These are phyloP conservation scores for Agrocybe chaxingu DNA, from an alignment of 768 basidiomycete species.

Conservation along the genomic window DNA sequence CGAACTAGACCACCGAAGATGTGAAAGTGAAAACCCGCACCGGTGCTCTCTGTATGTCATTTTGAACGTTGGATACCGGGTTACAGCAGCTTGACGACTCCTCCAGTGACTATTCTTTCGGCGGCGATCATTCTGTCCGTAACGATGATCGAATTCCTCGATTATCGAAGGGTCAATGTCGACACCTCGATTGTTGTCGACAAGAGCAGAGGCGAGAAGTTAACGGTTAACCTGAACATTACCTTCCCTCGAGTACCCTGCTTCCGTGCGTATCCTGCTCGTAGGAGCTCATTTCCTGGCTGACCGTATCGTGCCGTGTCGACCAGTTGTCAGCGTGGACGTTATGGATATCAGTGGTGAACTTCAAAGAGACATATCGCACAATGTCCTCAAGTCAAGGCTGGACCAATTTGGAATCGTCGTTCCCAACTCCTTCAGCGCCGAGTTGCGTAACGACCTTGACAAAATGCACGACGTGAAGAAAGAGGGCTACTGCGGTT, in stretches of 20 bases:
- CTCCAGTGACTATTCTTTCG: conserved; percentile 85
- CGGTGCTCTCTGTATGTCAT: conserved; percentile 76
- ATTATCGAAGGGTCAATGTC: conserved; percentile 83
- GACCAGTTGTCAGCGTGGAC: conserved; percentile 87
- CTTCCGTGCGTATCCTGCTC: conserved; percentile 66
- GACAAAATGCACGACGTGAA: conserved; percentile 71
- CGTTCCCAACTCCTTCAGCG: conserved; percentile 52
- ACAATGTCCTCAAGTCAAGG: conserved; percentile 84
- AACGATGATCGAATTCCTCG: conserved; percentile 91
- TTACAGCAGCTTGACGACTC: conserved; percentile 3
- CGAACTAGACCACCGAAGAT: conserved; percentile 89
- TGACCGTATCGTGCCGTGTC: background rate
- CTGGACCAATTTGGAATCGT: conserved; percentile 55
- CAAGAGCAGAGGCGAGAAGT: conserved; percentile 89
- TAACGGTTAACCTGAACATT: conserved; percentile 87
- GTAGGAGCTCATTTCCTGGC: background rate
- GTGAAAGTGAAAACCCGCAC: conserved; percentile 98
- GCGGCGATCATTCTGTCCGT: conserved; percentile 91
- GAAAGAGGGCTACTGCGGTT: conserved; percentile 79
- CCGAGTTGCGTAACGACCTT: conserved; percentile 81
- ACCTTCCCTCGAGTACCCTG: conserved; percentile 97
- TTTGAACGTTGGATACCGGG: too few species aligned
- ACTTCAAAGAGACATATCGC: conserved; percentile 85
- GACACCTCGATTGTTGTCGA: conserved; percentile 96
- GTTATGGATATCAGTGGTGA: conserved; percentile 99